Conservation (phyloP, 805 yeast genomes). For the Lipomyces yamanashiensis region DNA sequence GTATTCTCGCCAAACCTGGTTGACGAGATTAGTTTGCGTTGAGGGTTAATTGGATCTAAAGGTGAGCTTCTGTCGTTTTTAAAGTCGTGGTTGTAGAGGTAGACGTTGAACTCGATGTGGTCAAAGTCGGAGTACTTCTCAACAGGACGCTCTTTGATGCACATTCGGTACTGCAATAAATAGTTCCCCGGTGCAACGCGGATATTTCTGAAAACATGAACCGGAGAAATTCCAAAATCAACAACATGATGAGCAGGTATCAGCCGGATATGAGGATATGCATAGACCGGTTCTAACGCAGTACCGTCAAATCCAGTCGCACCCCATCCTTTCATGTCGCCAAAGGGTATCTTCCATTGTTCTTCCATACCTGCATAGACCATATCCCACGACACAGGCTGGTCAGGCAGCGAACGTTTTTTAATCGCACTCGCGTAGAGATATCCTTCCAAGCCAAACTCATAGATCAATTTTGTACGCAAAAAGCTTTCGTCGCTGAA, state of each 20-base stretch:
- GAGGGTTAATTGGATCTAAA: conserved; percentile 1
- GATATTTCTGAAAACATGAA: conserved; percentile 8
- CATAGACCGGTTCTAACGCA: conserved; percentile 8
- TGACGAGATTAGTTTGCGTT: conserved; percentile 5
- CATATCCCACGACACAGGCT: conserved; percentile 12
- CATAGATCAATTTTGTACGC: conserved; percentile 11
- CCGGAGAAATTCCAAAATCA: conserved; percentile 8
- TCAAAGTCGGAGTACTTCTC: conserved; percentile 13
- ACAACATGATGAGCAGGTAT: conserved; percentile 14
- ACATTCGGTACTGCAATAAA: conserved; percentile 8
- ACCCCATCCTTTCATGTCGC: conserved; percentile 17
- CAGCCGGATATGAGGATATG: conserved; percentile 11
- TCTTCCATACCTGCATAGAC: conserved; percentile 12
- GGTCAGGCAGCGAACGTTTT: neutral
- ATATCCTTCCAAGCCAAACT: conserved; percentile 16
- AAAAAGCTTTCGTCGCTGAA: conserved; percentile 7
- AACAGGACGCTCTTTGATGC: conserved; percentile 12
- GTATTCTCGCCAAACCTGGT: neutral
- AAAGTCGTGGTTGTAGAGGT: conserved; percentile 4
- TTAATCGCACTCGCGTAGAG: conserved; percentile 3
- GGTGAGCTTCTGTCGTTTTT: conserved; percentile 10
- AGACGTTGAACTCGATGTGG: conserved; percentile 11
- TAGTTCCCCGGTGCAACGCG: conserved; percentile 14
- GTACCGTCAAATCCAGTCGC: conserved; percentile 13
- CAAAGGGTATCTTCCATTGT: conserved; percentile 16